phyloP scores from a whole-genome alignment of 2,329 filamentous ascomycete species.

The Claviceps fusiformis region DNA sequence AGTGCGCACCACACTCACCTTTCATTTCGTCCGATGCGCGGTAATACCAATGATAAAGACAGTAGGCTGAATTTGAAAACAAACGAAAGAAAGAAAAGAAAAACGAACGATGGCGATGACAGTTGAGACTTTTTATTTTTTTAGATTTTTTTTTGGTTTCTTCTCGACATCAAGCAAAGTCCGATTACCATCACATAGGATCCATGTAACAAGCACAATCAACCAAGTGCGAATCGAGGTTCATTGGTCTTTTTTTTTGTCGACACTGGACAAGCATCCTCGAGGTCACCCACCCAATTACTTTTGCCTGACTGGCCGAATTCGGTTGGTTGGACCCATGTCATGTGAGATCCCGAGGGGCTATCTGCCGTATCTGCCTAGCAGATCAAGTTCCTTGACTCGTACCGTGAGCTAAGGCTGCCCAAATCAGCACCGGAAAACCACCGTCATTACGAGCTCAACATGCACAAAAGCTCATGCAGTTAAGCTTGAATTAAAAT shows the following conservation, averaged over 20 bases:
- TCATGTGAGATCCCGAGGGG: background rate
- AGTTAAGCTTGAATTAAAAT: background rate
- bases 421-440: background rate
- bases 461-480: background rate
- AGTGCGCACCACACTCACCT: conserved; percentile 3
- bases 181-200: background rate
- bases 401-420: background rate
- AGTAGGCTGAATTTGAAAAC: background rate
- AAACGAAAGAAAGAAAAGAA: background rate
- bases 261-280: background rate
- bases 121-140: too few relatives aligned
- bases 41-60: background rate
- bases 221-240: background rate
- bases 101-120: too few relatives aligned
- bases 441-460: background rate
- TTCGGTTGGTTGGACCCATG: background rate
- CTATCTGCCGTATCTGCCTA: conserved; percentile 4
- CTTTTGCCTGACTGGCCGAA: background rate
- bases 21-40: conserved; percentile 4
- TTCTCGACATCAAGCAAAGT: background rate
- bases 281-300: background rate
- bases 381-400: background rate
- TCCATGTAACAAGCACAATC: background rate
- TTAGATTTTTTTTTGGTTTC: background rate
- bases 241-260: background rate